Percentiles rank a stretch among this genome's conserved stretches.
These are phyloP conservation scores for Emericellopsis cladophorae DNA, from an alignment of 2,329 filamentous ascomycete genomes.

Conservation along the genomic window DNA sequence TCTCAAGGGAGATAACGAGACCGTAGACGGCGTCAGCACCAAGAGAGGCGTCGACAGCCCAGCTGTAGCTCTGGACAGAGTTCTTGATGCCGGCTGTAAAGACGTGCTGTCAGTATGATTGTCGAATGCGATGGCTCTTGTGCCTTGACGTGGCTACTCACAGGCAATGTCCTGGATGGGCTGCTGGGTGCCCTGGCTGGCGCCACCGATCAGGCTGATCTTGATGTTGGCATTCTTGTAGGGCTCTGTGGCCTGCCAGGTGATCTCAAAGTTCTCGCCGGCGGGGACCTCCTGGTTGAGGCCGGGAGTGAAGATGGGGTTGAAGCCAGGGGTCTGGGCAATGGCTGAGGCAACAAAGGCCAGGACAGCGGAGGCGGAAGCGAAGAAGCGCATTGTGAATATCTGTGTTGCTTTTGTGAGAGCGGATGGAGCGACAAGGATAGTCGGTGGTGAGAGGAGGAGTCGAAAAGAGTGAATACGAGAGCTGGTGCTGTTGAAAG, in stretches of 20 bases:
- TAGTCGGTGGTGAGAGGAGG: constrained; percentile 7
- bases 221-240: constrained; percentile 31
- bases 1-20: constrained; percentile 38
- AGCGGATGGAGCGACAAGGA: constrained; percentile 3
- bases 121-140: background rate
- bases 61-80: constrained; percentile 29
- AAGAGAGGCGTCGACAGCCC: constrained; percentile 33
- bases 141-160: constrained; percentile 22
- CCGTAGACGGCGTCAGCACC: constrained; percentile 39
- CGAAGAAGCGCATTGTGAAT: constrained; percentile 41
- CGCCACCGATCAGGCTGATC: constrained; percentile 43
- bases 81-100: constrained; percentile 32
- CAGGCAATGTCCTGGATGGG: constrained; percentile 30
- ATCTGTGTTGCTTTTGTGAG: constrained; percentile 4
- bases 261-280: constrained; percentile 35
- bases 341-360: constrained; percentile 36
- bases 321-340: constrained; percentile 44
- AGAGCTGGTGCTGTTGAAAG: constrained; percentile 4
- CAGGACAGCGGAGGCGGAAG: constrained; percentile 33
- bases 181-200: constrained; percentile 25
- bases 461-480: constrained; percentile 5
- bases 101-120: background rate
- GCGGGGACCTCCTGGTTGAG: constrained; percentile 29
- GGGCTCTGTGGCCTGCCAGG: constrained; percentile 31
- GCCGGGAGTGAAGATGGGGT: constrained; percentile 35